Evolutionary conservation across 495 filamentous ascomycete species (phyloP), one percentile per base, ranked within the genome.

Genomic region (Extremus antarcticus): DNA sequence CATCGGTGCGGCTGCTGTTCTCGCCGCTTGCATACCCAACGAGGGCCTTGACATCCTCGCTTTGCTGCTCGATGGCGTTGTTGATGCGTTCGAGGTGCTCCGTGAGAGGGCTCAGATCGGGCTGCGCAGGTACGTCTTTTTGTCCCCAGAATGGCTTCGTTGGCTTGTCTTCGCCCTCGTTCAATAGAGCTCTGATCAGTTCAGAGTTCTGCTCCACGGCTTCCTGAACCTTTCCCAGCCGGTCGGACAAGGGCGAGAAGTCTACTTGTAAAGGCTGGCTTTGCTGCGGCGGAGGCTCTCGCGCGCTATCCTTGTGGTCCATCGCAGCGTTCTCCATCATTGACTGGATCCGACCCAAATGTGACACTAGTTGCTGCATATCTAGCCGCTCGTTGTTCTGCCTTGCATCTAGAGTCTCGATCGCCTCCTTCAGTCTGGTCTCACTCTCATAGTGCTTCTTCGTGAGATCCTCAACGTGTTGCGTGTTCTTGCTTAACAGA

Each of bases 131-230:
- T 9, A 25, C 22, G 2, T 56, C 43, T 25, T 52, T 51, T n/a
- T n/a, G n/a, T 17, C 47, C 57, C 47, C 53, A 54, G 46, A 59
- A 58, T 15, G 51, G 56, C 43, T 45, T 59, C 17, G 41, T 35
- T 19, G 50, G 50, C 24, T 41, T 54, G 11, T 49, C 52, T 11
- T 51, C 57, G 16, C 53, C 49, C 54, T 55, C 59, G 2, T 58
- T 54, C 32, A 62, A 39, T 21, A 58, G 48, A 32, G 22, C 54
- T 24, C 58, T 62, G 25, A 62, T 25, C 11, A 58, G 25, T 25
- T 49, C 54, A 8, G 55, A 58, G 41, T 62, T 58, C 50, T 62
- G 50, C 47, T 58, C 55, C 7, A 62, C 47, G 15, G 54, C 50
- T 21, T 62, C 55, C 47, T 58, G 55, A 49, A 62, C 51, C 24